Base-by-base conservation (phyloP, 2,329 filamentous ascomycete species). In the Penicillium expansum region DNA sequence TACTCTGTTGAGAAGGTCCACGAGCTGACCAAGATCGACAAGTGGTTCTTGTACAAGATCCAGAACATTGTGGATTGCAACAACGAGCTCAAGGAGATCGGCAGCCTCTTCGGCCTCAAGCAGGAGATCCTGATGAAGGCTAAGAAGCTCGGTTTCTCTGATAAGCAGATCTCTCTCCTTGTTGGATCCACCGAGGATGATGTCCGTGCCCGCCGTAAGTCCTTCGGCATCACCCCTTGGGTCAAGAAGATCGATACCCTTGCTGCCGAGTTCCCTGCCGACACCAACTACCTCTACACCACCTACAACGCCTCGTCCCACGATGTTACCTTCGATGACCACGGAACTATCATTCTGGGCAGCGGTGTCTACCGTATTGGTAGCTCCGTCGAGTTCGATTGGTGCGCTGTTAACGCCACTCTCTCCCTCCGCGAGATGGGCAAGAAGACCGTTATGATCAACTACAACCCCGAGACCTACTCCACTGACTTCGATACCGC, bases 191-290 rank as follows among this genome's bases (percentile, higher is more conserved):
- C 88, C 37, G 94, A 99, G 78, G 89, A 96, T 66, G 86, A 94
- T 69, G 92, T 97, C 56, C 91, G 94, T 62, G 90, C 91, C 59
- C 84, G 86, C 71, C 86, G 94, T 73, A 87, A 90, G 79, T 84
- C 86, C 74, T 94, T 97, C 74, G 91, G 90, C 59, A 93, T 99
- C 76, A 88, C 83, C 60, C 94, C 94, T 7, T 99, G 91, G 84
- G 94, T 99, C 56, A 99, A 97, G 87, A 95, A 88, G 82, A 97
- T 99, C 68, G 94, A 99, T 71, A 99, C 94, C 20, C 83, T 99
- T 59, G 94, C 94, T 66, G 94, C 94, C 41, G 94, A 99, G 76
- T 97, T 97, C 81, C 92, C 92, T 32, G 92, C 92, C 41, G 84
- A 94, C 64, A 96, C 92, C 58, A 96, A 97, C 82, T 97, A 96